Evolutionary conservation across 495 filamentous ascomycete genomes (phyloP).

Genomic region (Penicillium coprophilum): DNA sequence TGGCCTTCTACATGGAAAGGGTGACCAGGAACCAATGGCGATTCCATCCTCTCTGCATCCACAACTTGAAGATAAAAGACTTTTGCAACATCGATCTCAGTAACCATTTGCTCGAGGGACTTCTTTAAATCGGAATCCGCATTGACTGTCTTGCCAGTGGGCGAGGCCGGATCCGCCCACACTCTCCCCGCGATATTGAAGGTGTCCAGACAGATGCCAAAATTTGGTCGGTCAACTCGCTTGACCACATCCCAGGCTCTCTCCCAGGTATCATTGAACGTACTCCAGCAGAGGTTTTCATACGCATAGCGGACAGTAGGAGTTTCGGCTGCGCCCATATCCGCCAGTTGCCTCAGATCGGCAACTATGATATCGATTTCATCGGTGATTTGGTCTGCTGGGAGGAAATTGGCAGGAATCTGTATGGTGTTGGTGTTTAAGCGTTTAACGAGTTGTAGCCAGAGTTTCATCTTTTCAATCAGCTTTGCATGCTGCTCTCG

Average conservation of each 20-base stretch:
- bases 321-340: conserved; percentile 23
- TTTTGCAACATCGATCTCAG: conserved; percentile 57
- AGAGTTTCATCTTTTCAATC: conserved; percentile 59
- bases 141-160: conserved; percentile 51
- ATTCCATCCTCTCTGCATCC: conserved; percentile 60
- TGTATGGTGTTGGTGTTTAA: conserved; percentile 63
- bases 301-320: conserved; percentile 65
- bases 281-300: conserved; percentile 67
- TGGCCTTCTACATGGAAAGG: conserved; percentile 61
- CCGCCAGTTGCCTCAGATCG: conserved; percentile 54
- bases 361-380: conserved; percentile 58
- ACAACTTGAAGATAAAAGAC: conserved; percentile 73
- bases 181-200: conserved; percentile 72
- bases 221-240: conserved; percentile 63
- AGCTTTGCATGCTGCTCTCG: conserved; percentile 51
- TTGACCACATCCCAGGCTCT: conserved; percentile 61
- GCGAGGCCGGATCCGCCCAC: conserved; percentile 63
- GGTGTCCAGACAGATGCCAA: conserved; percentile 72
- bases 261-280: conserved; percentile 64
- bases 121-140: conserved; percentile 55
- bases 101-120: conserved; percentile 56
- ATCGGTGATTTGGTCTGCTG: conserved; percentile 49
- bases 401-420: conserved; percentile 65
- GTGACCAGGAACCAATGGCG: conserved; percentile 58
- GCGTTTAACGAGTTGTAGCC: conserved; percentile 61